A percentile compares a stretch with the other conserved stretches of the same genome.
Conservation (phyloP, 805 yeast genomes). For the Nakazawaea pomicola region DNA sequence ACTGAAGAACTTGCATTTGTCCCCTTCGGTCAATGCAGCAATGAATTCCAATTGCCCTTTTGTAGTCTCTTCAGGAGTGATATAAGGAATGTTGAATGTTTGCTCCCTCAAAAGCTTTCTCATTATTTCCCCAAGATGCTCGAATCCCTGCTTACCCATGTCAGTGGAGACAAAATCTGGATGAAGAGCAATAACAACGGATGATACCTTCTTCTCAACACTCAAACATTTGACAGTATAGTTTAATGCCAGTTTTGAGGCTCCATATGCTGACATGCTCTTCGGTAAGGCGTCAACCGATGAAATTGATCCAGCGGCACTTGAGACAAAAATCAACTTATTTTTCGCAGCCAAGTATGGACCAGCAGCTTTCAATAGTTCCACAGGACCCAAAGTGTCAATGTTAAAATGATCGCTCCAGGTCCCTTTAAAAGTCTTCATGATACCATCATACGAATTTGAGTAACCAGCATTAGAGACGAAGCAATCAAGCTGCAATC, state of each 20-base stretch:
- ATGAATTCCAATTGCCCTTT: conserved; percentile 10
- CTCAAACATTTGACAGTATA: conserved; percentile 23
- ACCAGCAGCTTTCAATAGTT: conserved; percentile 16
- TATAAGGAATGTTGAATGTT: neutral
- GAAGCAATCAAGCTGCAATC: conserved; percentile 21
- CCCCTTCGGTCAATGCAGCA: conserved; percentile 8
- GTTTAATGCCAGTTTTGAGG: conserved; percentile 34
- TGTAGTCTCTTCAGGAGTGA: conserved; percentile 16
- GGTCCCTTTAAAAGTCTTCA: neutral
- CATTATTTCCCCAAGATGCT: neutral
- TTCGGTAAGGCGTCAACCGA: conserved; percentile 14
- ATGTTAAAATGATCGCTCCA: conserved; percentile 16
- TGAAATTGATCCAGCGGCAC: conserved; percentile 21
- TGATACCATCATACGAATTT: neutral
- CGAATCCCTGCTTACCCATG: conserved; percentile 17
- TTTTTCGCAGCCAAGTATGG: conserved; percentile 19
- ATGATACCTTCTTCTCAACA: conserved; percentile 19
- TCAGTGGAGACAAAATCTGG: conserved; percentile 37
- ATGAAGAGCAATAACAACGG: conserved; percentile 24
- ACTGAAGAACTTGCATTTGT: no score
- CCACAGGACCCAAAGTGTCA: conserved; percentile 24
- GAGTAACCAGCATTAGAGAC: conserved; percentile 24
- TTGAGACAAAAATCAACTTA: conserved; percentile 24
- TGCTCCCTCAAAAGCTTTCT: no score
- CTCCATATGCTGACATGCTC: conserved; percentile 28